A percentile compares a stretch with the other conserved stretches of the same genome.
Evolutionary conservation across 805 yeast species (phyloP).

Genomic region (Candida sithepensis): DNA sequence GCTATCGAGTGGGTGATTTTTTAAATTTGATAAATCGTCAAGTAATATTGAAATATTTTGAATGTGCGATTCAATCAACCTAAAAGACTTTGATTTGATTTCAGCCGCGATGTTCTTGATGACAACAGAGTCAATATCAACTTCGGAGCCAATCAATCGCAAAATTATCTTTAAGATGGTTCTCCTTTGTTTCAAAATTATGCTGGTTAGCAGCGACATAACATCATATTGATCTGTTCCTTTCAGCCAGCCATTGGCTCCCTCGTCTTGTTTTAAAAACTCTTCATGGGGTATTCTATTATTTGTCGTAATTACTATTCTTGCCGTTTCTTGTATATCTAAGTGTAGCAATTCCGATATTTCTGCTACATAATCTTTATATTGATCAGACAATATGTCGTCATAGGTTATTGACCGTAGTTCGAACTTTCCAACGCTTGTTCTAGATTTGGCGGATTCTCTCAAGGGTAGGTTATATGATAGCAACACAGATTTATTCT

Average conservation of each 20-base stretch:
- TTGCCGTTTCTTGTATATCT: constrained; percentile 43
- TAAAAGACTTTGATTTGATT: constrained; percentile 22
- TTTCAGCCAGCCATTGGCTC: constrained; percentile 21
- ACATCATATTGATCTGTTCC: constrained; percentile 34
- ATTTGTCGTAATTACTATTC: constrained; percentile 41
- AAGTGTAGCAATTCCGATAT: constrained; percentile 38
- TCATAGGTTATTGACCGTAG: constrained; percentile 11
- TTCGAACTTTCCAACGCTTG: constrained; percentile 4
- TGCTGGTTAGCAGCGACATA: constrained; percentile 33
- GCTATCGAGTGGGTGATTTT: constrained; percentile 10
- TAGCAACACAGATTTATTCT: constrained; percentile 13
- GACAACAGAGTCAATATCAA: constrained; percentile 21
- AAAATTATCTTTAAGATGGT: constrained; percentile 40
- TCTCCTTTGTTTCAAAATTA: constrained; percentile 51
- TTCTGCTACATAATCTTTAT: constrained; percentile 36
- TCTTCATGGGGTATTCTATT: constrained; percentile 35
- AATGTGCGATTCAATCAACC: constrained; percentile 32
- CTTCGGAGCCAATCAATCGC: constrained; percentile 32
- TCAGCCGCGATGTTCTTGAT: constrained; percentile 38
- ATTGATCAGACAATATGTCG: constrained; percentile 25
- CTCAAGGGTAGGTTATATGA: constrained; percentile 15
- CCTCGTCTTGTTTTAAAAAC: constrained; percentile 10
- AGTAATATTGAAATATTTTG: constrained; percentile 10
- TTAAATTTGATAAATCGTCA: constrained; percentile 7
- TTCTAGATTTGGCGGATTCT: constrained; percentile 1